Evolutionary conservation across 257 asterid genomes (phyloP).

Genomic region (Penstemon eatonii): DNA sequence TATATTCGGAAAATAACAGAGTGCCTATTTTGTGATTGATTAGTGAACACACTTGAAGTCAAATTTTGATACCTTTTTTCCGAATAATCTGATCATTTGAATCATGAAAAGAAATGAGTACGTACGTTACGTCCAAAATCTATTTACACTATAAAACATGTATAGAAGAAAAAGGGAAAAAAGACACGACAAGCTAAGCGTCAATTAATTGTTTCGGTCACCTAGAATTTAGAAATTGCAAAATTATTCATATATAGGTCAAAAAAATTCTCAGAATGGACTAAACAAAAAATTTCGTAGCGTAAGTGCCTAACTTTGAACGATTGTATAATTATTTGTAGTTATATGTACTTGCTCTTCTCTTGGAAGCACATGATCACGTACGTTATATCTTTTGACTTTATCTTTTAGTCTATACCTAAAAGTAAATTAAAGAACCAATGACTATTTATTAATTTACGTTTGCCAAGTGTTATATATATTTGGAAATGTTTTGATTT

Average conservation of each 20-base stretch:
- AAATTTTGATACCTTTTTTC: too few relatives aligned
- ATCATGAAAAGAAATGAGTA: background rate
- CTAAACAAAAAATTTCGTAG: background rate
- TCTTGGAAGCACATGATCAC: conserved; percentile 8
- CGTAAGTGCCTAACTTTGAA: conserved; percentile 31
- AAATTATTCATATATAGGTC: background rate
- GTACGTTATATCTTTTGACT: conserved; percentile 21
- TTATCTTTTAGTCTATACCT: conserved; percentile 9
- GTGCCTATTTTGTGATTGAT: too few relatives aligned
- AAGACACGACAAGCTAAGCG: conserved; percentile 5
- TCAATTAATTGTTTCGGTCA: background rate
- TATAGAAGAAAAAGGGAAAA: background rate
- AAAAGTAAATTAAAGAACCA: background rate
- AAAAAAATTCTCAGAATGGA: conserved; percentile 19
- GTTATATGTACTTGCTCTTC: conserved; percentile 13
- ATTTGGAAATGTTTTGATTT: too few relatives aligned
- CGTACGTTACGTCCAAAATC: background rate
- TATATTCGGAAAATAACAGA: too few relatives aligned
- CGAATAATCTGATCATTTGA: background rate
- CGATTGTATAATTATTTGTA: background rate
- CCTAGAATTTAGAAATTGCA: too few relatives aligned
- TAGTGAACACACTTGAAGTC: too few relatives aligned
- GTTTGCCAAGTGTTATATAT: too few relatives aligned
- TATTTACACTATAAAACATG: background rate
- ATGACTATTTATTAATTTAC: too few relatives aligned